Evolutionary conservation across 192 early-diverging fungal genomes (phyloP).

Genomic region (Chytriomyces sp.): DNA sequence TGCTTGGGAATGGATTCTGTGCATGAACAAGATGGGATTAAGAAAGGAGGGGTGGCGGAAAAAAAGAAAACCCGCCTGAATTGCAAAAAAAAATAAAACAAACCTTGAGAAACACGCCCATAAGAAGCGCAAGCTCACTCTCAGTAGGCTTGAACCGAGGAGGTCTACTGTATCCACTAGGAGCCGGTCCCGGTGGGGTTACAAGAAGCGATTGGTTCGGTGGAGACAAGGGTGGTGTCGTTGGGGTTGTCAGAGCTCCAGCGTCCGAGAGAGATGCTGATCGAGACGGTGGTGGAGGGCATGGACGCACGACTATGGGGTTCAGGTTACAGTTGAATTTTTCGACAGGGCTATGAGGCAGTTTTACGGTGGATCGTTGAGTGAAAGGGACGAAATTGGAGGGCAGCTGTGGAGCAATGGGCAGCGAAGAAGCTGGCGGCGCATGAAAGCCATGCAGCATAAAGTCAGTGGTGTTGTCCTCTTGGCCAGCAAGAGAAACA

Average conservation of each 20-base stretch:
- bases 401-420: background rate
- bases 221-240: background rate
- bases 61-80: too few relatives aligned
- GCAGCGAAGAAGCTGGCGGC: background rate
- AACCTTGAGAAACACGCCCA: constrained; percentile 11
- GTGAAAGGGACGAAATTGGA: background rate
- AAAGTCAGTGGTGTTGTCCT: background rate
- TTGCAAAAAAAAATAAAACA: background rate
- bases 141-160: constrained; percentile 27
- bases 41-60: too few relatives aligned
- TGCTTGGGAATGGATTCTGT: constrained; percentile 1
- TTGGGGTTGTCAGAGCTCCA: background rate
- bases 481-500: too few relatives aligned
- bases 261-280: background rate
- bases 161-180: background rate
- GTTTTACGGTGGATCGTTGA: background rate
- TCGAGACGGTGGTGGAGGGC: background rate
- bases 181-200: background rate
- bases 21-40: too few relatives aligned
- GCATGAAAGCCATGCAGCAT: background rate
- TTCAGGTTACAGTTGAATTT: background rate
- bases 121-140: constrained; percentile 1
- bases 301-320: background rate
- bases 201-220: background rate
- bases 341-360: background rate